Base-by-base conservation (phyloP, 129 eudicot genomes). In the Artemisia annua region DNA sequence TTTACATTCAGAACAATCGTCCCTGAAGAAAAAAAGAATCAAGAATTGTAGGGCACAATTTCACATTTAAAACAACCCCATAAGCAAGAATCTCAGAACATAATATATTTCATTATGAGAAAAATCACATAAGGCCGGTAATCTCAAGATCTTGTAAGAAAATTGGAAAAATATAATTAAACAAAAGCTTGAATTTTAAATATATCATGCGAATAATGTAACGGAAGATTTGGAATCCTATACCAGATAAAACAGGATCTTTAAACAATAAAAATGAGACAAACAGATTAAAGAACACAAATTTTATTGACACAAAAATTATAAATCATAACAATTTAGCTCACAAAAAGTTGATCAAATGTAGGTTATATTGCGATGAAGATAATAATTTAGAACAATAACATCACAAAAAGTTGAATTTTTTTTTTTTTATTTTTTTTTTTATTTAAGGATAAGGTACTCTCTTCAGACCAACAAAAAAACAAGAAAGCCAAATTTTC, bases 1-100 rank as follows among this genome's bases (percentile, higher is more conserved):
- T 60, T 61, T 43, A 61, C 66, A 28, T 13, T 4, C 6, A 52
- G 74, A 51, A 53, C 62, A 69, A 63, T 63, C 5, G 7, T 16
- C 0, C 26, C 1, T 7, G 7, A 0, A 66, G 10, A 13, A 24
- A 5, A 16, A 6, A 11, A 12, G 14, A 11, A 51, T 51, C 0
- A 32, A 32, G 43, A 32, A 32, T 32, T 32, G 43, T 20, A 44
- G 58, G 59, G 11, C 68, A 15, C 26, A 48, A 72, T 9, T 72
- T 72, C 68, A 72, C 77, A 30, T 30, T 30, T 3, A 30, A 30
- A 30, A 30, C 35, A 30, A 30, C 1, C 35, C 35, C 35, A 30
- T 30, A 30, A 30, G 35, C 35, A 3, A 30, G 35, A 30, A 30
- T 30, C 35, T 3, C 35, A 30, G 35, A 30, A 30, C 35, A 30